Conservation (phyloP, 2,329 filamentous ascomycete species). For the Escovopsis sp. region DNA sequence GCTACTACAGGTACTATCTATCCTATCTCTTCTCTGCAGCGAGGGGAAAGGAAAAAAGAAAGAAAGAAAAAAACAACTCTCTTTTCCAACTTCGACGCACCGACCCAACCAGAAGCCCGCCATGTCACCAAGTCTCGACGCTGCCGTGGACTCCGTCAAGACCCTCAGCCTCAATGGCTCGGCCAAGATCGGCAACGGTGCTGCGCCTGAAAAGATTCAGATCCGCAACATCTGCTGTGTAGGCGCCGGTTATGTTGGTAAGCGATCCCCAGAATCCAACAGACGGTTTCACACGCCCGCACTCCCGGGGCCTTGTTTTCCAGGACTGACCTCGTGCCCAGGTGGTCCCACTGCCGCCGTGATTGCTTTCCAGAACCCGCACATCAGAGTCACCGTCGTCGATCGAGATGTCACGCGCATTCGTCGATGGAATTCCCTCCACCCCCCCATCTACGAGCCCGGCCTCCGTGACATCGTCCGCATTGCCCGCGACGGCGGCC, state of each 20-base stretch:
- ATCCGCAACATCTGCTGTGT: conserved; percentile 55
- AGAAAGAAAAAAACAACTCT: background rate
- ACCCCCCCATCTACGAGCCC: conserved; percentile 64
- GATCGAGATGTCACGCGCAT: conserved; percentile 54
- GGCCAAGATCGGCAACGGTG: conserved; percentile 16
- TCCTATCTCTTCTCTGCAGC: too few relatives aligned
- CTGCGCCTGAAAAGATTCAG: conserved; percentile 14
- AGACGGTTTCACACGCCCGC: background rate
- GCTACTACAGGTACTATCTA: conserved; percentile 1
- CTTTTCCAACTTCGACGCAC: too few relatives aligned
- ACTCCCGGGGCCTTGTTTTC: background rate
- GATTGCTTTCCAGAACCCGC: conserved; percentile 57
- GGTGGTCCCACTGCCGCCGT: conserved; percentile 64
- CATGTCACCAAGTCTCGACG: conserved; percentile 12
- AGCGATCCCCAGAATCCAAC: conserved; percentile 15
- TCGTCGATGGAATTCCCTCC: conserved; percentile 55
- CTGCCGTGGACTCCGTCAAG: conserved; percentile 16
- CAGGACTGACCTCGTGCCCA: conserved; percentile 13
- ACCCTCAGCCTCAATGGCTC: conserved; percentile 20
- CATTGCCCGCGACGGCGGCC: conserved; percentile 44
- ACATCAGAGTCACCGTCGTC: conserved; percentile 59
- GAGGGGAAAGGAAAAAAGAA: too few relatives aligned
- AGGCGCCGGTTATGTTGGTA: conserved; percentile 63
- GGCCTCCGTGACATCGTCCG: conserved; percentile 54
- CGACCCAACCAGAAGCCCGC: conserved; percentile 1